Conservation (phyloP, 2,329 filamentous ascomycete genomes). For the Epichloe typhina region DNA sequence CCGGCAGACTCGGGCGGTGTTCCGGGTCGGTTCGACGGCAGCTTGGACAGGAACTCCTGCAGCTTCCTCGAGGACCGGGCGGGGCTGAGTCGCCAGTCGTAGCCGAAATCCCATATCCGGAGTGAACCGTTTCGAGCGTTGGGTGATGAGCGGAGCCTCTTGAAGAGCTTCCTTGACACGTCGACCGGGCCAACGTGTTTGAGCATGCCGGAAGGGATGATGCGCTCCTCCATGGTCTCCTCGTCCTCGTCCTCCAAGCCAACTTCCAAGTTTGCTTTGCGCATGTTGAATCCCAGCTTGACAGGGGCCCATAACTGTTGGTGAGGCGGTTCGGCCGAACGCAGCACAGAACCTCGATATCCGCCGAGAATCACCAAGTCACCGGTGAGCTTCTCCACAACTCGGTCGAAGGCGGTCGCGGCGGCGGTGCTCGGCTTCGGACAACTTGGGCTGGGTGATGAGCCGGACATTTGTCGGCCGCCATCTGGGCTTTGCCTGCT, state of each 20-base stretch:
- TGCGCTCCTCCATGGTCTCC: slow-evolving; percentile 66
- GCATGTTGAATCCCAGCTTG: slow-evolving; percentile 81
- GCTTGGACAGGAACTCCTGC: slow-evolving; percentile 55
- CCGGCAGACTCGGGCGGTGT: slow-evolving; percentile 44
- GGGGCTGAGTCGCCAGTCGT: slow-evolving; percentile 87
- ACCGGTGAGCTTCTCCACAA: slow-evolving; percentile 58
- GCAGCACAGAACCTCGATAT: slow-evolving; percentile 79
- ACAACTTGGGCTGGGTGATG: not conserved
- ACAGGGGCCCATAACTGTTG: slow-evolving; percentile 91
- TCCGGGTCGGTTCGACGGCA: slow-evolving; percentile 59
- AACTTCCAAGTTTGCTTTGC: slow-evolving; percentile 83
- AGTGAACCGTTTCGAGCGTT: slow-evolving; percentile 60
- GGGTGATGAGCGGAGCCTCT: slow-evolving; percentile 58
- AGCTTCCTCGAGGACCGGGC: slow-evolving; percentile 59
- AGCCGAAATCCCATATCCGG: slow-evolving; percentile 80
- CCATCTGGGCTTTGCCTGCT: not conserved
- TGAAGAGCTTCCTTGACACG: slow-evolving; percentile 71
- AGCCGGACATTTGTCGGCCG: not conserved
- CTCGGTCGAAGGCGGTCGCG: slow-evolving; percentile 31
- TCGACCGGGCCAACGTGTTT: slow-evolving; percentile 85
- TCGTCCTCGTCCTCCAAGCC: slow-evolving; percentile 73
- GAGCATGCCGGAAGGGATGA: slow-evolving; percentile 80
- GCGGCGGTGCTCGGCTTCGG: not conserved
- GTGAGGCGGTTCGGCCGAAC: slow-evolving; percentile 68
- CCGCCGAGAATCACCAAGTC: slow-evolving; percentile 84